Evolutionary conservation across 1,284 basidiomycete species (phyloP).

Genomic region (Moesziomyces sp.): DNA sequence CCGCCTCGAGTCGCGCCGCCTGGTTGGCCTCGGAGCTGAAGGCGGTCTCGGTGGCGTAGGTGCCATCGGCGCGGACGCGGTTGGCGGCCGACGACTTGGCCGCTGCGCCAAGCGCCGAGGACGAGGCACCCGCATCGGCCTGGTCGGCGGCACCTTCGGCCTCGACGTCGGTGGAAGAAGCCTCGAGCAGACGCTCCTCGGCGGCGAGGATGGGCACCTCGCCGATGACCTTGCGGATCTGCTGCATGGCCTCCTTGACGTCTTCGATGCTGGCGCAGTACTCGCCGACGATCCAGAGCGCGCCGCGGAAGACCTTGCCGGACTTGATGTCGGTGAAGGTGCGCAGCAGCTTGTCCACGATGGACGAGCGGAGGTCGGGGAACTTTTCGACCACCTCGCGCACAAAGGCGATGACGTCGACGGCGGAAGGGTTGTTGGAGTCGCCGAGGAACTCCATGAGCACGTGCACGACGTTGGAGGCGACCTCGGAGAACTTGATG

Average conservation of each 20-base stretch:
- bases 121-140: conserved; percentile 29
- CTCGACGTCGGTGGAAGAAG: conserved; percentile 43
- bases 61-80: conserved; percentile 90
- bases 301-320: conserved; percentile 95
- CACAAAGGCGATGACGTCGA: conserved; percentile 96
- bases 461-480: conserved; percentile 93
- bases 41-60: conserved; percentile 96
- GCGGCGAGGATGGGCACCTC: conserved; percentile 93
- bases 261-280: conserved; percentile 71
- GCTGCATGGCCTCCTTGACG: conserved; percentile 74
- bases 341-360: conserved; percentile 85
- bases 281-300: conserved; percentile 98
- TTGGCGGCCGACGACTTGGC: conserved; percentile 71
- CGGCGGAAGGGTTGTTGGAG: conserved; percentile 90
- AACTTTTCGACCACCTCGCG: conserved; percentile 98
- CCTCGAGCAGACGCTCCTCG: conserved; percentile 68
- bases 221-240: conserved; percentile 87
- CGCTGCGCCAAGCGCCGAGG: conserved; percentile 36
- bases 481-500: conserved; percentile 97
- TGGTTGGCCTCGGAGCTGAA: conserved; percentile 78
- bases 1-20: conserved; percentile 77
- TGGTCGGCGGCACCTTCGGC: conserved; percentile 33
- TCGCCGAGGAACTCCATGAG: conserved; percentile 99
- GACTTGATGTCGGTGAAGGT: conserved; percentile 92
- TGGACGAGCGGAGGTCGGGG: conserved; percentile 83